A percentile compares a stretch with the other conserved stretches of the same genome.
These are phyloP conservation scores for Diaporthe sp. DNA, from an alignment of 2,329 filamentous ascomycete species.

Conservation along the genomic window DNA sequence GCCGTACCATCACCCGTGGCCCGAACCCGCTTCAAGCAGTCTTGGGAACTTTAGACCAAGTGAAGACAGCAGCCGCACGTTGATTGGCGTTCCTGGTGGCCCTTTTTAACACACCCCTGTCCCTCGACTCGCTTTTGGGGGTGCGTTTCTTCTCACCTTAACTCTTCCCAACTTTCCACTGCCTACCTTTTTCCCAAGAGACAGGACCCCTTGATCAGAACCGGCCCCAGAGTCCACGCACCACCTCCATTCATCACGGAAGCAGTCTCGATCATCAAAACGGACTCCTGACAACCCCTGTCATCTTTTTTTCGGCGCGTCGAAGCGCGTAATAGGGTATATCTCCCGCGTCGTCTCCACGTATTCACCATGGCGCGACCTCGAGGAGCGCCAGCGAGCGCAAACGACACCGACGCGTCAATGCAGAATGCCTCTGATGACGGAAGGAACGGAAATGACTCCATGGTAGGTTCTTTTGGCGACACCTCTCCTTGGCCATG, in stretches of 20 bases:
- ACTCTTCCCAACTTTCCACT: conserved; percentile 35
- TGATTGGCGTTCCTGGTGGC: conserved; percentile 29
- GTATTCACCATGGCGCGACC: conserved; percentile 66
- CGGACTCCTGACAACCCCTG: conserved; percentile 4
- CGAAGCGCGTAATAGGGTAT: conserved; percentile 44
- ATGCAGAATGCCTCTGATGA: conserved; percentile 72
- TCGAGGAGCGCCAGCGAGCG: conserved; percentile 66
- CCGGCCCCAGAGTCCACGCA: conserved; percentile 27
- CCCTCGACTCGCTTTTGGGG: conserved; percentile 38
- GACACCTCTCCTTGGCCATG: background rate
- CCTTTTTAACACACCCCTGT: conserved; percentile 36
- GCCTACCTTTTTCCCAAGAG: conserved; percentile 33
- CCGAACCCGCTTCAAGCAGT: conserved; percentile 4
- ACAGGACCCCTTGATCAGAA: conserved; percentile 14
- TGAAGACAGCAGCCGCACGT: conserved; percentile 35
- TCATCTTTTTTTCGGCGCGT: conserved; percentile 57
- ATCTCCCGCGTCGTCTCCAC: conserved; percentile 41
- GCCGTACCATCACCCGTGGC: background rate
- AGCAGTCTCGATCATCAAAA: conserved; percentile 22
- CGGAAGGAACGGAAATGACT: conserved; percentile 55
- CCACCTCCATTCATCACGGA: background rate
- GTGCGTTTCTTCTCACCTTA: conserved; percentile 37
- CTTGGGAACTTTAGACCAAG: conserved; percentile 16
- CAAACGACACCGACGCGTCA: conserved; percentile 72
- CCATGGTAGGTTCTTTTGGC: conserved; percentile 60